Evolutionary conservation across 1,284 basidiomycete species (phyloP), one percentile per base, ranked within the genome.

Genomic region (Tilletia walkeri): DNA sequence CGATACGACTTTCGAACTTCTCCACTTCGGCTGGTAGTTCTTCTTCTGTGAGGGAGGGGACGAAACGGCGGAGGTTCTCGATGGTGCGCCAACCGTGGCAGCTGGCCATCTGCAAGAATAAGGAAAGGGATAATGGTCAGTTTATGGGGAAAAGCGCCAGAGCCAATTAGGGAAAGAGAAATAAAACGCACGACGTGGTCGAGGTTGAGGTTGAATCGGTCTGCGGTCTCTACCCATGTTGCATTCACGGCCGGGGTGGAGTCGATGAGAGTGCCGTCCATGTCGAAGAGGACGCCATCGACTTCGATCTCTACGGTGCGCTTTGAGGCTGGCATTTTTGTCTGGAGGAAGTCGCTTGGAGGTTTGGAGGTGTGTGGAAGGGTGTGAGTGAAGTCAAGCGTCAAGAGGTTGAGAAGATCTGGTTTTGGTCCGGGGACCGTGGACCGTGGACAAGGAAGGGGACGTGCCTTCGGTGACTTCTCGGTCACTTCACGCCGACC

Each of bases 191-290:
- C 79, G 65, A 83, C 78, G 56, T 78, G 70, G 66, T 79, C 73
- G 49, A 80, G 75, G 67, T 83, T 81, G 38, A 83, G 75, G 30
- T 76, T 71, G 75, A 80, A 82, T 59, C 78, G 69, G n/a, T 74
- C 65, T 10, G 78, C 78, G 53, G 77, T 80, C 14, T 76, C 75
- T 16, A 66, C 72, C 82, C 82, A 83, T 18, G 79, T 80, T 0
- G 78, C 78, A 69, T 82, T 81, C 48, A 82, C 78, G 1, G 82
- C 82, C 0, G 80, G 81, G 5, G 81, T 83, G 2, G 80, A 82
- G 54, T 82, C 81, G 72, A 82, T 80, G 12, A 82, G 72, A 5
- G 82, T 83, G 16, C 82, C 82, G 65, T 83, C 82, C 82, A 83
- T 83, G 67, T 83, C 82, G 61, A 83, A 83, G n/a, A 83, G 75